Conservation (phyloP, 2,329 filamentous ascomycete genomes). For the Parascedosporium putredinis region DNA sequence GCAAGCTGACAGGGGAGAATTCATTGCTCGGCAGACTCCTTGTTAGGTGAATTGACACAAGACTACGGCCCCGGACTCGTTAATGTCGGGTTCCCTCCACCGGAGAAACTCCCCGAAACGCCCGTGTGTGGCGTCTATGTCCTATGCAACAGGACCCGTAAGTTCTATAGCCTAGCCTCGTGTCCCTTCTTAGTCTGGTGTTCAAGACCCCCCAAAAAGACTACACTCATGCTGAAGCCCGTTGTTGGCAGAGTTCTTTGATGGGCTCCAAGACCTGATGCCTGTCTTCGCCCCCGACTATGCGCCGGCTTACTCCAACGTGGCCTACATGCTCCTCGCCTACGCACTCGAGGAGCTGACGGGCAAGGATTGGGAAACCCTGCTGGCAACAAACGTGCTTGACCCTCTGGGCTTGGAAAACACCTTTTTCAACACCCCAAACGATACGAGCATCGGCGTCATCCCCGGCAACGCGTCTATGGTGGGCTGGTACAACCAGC, state of each 20-base stretch:
- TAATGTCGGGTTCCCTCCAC: slow-evolving; percentile 10
- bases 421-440: slow-evolving; percentile 16
- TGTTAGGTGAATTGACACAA: slow-evolving; percentile 10
- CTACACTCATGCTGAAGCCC: background rate
- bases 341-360: slow-evolving; percentile 30
- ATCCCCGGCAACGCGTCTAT: slow-evolving; percentile 12
- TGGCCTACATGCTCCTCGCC: slow-evolving; percentile 24
- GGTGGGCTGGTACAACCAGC: slow-evolving; percentile 16
- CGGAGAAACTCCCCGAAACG: slow-evolving; percentile 8
- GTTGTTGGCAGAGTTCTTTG: slow-evolving; percentile 11
- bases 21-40: slow-evolving; percentile 7
- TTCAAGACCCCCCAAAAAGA: too few relatives aligned
- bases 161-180: background rate
- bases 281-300: slow-evolving; percentile 22
- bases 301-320: slow-evolving; percentile 26
- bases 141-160: slow-evolving; percentile 10
- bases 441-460: slow-evolving; percentile 12
- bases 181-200: background rate
- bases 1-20: background rate
- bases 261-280: slow-evolving; percentile 15
- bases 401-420: slow-evolving; percentile 19
- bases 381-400: slow-evolving; percentile 22
- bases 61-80: background rate
- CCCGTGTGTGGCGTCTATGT: slow-evolving; percentile 9
- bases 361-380: slow-evolving; percentile 17